Conservation (phyloP, 179 eudicot genomes). For the Pouteria campechiana region DNA sequence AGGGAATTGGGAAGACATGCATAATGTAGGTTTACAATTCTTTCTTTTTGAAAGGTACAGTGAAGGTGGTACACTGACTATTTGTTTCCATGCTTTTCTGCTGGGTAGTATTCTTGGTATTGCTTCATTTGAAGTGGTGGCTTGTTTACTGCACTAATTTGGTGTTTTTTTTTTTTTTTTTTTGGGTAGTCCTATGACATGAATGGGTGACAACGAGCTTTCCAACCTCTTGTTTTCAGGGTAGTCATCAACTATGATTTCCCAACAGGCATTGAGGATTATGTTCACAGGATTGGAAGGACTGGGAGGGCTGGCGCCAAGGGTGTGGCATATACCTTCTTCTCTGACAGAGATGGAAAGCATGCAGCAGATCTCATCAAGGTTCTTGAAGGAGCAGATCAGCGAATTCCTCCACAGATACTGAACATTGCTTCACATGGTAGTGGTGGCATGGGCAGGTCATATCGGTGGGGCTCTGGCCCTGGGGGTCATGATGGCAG, state of each 20-base stretch:
- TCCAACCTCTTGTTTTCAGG: conserved; percentile 51
- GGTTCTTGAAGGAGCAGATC: conserved; percentile 88
- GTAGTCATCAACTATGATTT: conserved; percentile 93
- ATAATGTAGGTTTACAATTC: no score
- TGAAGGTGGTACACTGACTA: no score
- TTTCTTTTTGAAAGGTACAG: no score
- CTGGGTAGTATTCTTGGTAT: no score
- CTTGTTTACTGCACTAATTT: no score
- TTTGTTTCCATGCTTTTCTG: no score
- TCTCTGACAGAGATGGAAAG: conserved; percentile 65
- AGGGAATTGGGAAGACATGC: no score
- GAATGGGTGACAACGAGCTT: no score
- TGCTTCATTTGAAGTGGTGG: no score
- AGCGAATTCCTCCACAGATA: conserved; percentile 66
- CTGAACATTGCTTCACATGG: conserved; percentile 75
- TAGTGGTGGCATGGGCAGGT: conserved; percentile 52
- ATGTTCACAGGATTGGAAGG: conserved; percentile 98
- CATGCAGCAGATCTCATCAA: conserved; percentile 85
- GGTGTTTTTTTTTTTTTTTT: no score
- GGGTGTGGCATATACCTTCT: conserved; percentile 78
- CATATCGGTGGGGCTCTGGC: conserved; percentile 59
- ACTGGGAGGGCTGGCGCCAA: conserved; percentile 99
- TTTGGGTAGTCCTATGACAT: no score
- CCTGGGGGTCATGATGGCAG: conserved; percentile 67
- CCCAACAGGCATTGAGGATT: conserved; percentile 92